Evolutionary conservation across 208 protist species (phyloP), one percentile per base, ranked within the genome.

Genomic region (Acanthamoeba lenticulata): DNA sequence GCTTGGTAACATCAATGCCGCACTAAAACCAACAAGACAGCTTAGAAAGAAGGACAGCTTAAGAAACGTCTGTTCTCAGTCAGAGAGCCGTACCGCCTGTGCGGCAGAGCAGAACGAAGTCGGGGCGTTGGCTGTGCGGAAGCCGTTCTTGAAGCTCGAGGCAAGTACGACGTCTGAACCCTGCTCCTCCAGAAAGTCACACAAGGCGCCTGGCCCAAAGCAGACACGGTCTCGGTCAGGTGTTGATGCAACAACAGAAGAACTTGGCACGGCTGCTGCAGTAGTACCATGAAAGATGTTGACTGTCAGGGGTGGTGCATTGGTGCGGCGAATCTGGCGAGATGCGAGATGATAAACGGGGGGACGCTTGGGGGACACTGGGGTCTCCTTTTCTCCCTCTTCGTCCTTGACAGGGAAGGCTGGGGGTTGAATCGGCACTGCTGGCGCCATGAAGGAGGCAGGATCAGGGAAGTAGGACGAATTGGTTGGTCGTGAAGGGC

Each of bases 141-240:
- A 83, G 42, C 13, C 34, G 38, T 40, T 40, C 72, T 83, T 83
- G 72, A 83, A 83, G 72, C 72, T 83, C 40, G 72, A 83, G 13
- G 72, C 72, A n/a, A 83, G 72, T 19, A 52, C 42, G 15, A 49
- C 72, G 11, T 83, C 72, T 2, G 72, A 83, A 11, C 72, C 34
- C 11, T 83, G 21, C 72, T 83, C 72, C 49, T 83, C 72, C 19
- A 83, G 34, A 11, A 83, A 83, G 36, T 17, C 40, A 17, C 72
- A 34, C 36, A 83, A 17, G 36, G 72, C 1, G 7, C 72, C 72
- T 83, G 72, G 29, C n/a, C n/a, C n/a, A n/a, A n/a, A 74, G 19
- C 7, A 3, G 19, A 32, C 34, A 19, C n/a, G 65, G 7, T 17
- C 2, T 38, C 29, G 40, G n/a, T n/a, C n/a, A n/a, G n/a, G n/a